Conservation (phyloP, 2,329 filamentous ascomycete species). For the Fusarium scirpi region DNA sequence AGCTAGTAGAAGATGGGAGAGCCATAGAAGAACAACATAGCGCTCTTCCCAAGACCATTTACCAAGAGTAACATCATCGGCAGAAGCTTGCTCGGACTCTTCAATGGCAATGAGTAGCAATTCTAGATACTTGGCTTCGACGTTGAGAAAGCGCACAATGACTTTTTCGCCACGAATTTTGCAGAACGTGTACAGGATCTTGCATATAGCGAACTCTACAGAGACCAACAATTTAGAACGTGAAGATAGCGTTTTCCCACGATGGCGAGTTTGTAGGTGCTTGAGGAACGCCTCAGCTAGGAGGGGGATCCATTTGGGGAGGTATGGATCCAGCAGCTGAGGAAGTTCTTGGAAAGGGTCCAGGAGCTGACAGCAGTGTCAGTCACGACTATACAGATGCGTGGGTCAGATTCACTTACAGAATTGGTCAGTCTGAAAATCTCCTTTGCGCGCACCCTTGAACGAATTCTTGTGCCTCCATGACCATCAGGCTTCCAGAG, state of each 20-base stretch:
- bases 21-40: slow-evolving; percentile 89
- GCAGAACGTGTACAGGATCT: slow-evolving; percentile 88
- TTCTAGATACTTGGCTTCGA: slow-evolving; percentile 88
- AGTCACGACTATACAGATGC: neutral
- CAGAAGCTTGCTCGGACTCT: slow-evolving; percentile 57
- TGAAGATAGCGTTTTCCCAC: slow-evolving; percentile 53
- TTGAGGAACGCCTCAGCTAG: slow-evolving; percentile 82
- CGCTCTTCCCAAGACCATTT: slow-evolving; percentile 85
- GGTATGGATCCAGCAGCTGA: slow-evolving; percentile 87
- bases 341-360: slow-evolving; percentile 96
- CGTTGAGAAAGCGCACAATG: slow-evolving; percentile 89
- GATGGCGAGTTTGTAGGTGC: slow-evolving; percentile 64
- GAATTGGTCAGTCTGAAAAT: slow-evolving; percentile 60
- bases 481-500: slow-evolving; percentile 64
- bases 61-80: slow-evolving; percentile 26
- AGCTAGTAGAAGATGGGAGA: slow-evolving; percentile 82
- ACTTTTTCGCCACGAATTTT: slow-evolving; percentile 96
- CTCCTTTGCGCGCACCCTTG: slow-evolving; percentile 63
- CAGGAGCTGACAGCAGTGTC: slow-evolving; percentile 61
- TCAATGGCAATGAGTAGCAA: slow-evolving; percentile 82
- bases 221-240: slow-evolving; percentile 61
- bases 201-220: slow-evolving; percentile 78
- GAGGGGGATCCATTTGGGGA: slow-evolving; percentile 79
- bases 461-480: slow-evolving; percentile 57
- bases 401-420: slow-evolving; percentile 50